These are phyloP conservation scores for Penicillium sp. DNA, from an alignment of 2,329 filamentous ascomycete genomes.

Conservation along the genomic window DNA sequence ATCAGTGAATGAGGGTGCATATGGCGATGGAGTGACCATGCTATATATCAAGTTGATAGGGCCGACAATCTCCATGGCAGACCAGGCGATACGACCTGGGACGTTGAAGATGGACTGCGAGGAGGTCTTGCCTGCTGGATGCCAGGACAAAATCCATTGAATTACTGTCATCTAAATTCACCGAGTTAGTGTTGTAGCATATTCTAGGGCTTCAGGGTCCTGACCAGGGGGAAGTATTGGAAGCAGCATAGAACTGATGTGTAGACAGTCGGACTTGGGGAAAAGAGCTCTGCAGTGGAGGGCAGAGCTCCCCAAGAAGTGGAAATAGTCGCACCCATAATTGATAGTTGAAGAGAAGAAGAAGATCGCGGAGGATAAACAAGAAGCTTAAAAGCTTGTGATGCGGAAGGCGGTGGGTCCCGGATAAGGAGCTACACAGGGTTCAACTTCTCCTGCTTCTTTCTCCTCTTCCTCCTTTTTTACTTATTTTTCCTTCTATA, in stretches of 20 bases:
- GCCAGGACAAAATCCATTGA: constrained; percentile 72
- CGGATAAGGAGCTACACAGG: background rate
- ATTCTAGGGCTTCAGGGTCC: constrained; percentile 9
- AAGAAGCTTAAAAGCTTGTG: constrained; percentile 3
- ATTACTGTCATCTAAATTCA: constrained; percentile 54
- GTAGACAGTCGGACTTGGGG: constrained; percentile 35
- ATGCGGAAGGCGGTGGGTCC: constrained; percentile 8
- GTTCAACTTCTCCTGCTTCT: background rate
- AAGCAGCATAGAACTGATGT: constrained; percentile 30
- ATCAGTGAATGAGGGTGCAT: constrained; percentile 28
- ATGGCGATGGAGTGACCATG: constrained; percentile 57
- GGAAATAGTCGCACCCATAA: constrained; percentile 23
- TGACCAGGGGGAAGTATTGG: constrained; percentile 39
- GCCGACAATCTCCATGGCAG: constrained; percentile 75
- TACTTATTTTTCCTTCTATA: background rate
- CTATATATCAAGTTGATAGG: constrained; percentile 70
- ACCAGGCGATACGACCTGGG: constrained; percentile 81
- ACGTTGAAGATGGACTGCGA: constrained; percentile 64
- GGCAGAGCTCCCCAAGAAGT: constrained; percentile 20
- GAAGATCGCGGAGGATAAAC: background rate
- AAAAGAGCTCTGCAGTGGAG: constrained; percentile 28
- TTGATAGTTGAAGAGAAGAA: background rate
- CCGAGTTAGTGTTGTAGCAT: constrained; percentile 11
- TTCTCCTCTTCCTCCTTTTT: background rate
- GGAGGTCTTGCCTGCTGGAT: constrained; percentile 89